Conservation (phyloP, 2,329 filamentous ascomycete species). For the Knufia petricola region DNA sequence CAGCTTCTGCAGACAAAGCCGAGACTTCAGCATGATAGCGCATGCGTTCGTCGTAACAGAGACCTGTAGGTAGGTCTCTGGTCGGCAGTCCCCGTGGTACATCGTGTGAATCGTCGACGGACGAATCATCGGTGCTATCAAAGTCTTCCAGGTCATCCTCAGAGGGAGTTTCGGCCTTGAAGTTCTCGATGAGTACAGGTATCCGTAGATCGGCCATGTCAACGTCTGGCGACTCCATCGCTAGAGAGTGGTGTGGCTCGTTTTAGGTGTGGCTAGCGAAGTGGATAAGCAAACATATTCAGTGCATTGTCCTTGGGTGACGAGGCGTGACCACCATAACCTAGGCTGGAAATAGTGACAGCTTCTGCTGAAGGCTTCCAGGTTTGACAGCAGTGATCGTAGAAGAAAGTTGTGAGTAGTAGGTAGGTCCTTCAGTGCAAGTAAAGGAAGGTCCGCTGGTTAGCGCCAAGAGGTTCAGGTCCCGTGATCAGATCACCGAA, state of each 20-base stretch:
- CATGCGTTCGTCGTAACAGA: constrained; percentile 92
- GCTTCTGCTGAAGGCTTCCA: too few species aligned
- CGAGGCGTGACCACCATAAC: too few species aligned
- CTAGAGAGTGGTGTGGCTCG: not conserved
- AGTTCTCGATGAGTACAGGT: not conserved
- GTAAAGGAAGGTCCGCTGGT: too few species aligned
- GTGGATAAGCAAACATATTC: not conserved
- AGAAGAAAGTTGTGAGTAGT: too few species aligned
- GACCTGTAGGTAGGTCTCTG: constrained; percentile 56
- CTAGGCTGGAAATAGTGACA: too few species aligned
- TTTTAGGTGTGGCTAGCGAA: not conserved
- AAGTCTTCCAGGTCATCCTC: constrained; percentile 18
- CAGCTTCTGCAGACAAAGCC: constrained; percentile 51
- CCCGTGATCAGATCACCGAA: too few species aligned
- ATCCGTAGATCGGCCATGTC: constrained; percentile 5
- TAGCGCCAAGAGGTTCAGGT: too few species aligned
- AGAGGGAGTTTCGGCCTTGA: constrained; percentile 15
- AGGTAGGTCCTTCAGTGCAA: too few species aligned
- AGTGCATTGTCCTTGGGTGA: not conserved
- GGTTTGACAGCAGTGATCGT: too few species aligned
- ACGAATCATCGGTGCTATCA: constrained; percentile 32
- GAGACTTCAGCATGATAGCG: constrained; percentile 85
- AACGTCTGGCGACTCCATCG: constrained; percentile 1
- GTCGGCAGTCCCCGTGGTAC: constrained; percentile 35
- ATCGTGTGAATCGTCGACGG: constrained; percentile 34